Conservation (phyloP, 805 yeast genomes). For the Alloascoidea hylecoeti region DNA sequence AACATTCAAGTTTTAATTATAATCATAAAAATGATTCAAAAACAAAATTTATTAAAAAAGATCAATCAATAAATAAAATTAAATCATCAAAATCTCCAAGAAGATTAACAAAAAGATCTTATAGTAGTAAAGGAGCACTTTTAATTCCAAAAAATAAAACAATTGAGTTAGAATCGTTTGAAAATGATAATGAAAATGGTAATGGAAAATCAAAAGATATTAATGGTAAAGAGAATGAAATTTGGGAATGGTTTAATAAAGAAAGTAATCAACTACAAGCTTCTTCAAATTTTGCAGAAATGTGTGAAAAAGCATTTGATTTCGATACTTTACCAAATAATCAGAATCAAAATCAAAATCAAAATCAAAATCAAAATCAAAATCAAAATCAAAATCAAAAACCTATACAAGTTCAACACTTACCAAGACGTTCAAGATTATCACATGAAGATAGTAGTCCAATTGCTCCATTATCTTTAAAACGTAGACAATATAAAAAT, state of each 20-base stretch:
- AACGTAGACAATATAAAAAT: too few relatives aligned
- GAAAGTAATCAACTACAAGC: neutral
- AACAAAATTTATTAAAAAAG: neutral
- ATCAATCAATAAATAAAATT: neutral
- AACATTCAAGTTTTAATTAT: neutral
- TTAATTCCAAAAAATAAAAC: neutral
- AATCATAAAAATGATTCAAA: neutral
- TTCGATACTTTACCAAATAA: neutral
- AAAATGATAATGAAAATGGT: neutral
- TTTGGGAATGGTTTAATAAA: too few relatives aligned
- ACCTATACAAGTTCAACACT: too few relatives aligned
- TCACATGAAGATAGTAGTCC: neutral
- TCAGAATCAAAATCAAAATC: neutral
- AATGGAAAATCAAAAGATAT: too few relatives aligned
- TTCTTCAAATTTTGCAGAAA: neutral
- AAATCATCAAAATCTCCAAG: neutral
- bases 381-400: neutral
- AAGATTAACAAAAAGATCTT: too few relatives aligned
- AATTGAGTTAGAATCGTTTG: neutral
- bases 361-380: neutral
- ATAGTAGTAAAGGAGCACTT: neutral
- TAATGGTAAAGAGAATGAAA: too few relatives aligned
- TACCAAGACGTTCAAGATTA: neutral
- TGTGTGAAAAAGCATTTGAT: conserved; percentile 1
- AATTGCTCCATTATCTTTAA: too few relatives aligned